A percentile compares a stretch with the other conserved stretches of the same genome.
These are phyloP conservation scores for Lobosporangium transversale DNA, from an alignment of 192 early-diverging fungal genomes.

Conservation along the genomic window DNA sequence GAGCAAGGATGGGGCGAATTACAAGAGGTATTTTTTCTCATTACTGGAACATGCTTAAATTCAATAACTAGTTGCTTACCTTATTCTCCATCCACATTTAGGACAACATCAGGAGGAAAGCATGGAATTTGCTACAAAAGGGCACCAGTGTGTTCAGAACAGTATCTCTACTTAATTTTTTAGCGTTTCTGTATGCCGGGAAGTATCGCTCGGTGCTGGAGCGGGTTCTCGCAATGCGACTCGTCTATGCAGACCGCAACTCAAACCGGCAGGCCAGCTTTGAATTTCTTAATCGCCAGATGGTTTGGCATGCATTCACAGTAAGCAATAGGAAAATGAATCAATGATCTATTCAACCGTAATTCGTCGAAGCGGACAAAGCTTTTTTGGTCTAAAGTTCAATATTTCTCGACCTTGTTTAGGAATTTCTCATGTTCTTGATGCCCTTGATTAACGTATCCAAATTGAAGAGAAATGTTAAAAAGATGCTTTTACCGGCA, in stretches of 20 bases:
- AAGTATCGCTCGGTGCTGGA: conserved; percentile 84
- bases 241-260: conserved; percentile 83
- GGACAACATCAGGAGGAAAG: conserved; percentile 58
- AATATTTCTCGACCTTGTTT: conserved; percentile 30
- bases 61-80: no score
- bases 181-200: conserved; percentile 85
- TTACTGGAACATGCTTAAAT: background rate
- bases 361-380: no score
- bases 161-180: conserved; percentile 80
- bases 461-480: conserved; percentile 61
- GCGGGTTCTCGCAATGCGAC: conserved; percentile 80
- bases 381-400: no score
- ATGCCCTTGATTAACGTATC: conserved; percentile 81
- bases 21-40: conserved; percentile 52
- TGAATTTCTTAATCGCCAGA: conserved; percentile 93
- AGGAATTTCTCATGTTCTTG: conserved; percentile 91
- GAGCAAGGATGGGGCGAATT: conserved; percentile 78
- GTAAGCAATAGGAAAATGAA: conserved; percentile 52
- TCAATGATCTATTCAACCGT: conserved; percentile 3
- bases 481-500: conserved; percentile 58
- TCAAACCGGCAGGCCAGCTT: conserved; percentile 83
- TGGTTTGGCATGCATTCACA: conserved; percentile 94
- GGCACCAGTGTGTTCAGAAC: conserved; percentile 70
- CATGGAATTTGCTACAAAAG: conserved; percentile 67
- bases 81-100: background rate